Evolutionary conservation across 1,284 basidiomycete genomes (phyloP).

Genomic region (Ustilago crameri): DNA sequence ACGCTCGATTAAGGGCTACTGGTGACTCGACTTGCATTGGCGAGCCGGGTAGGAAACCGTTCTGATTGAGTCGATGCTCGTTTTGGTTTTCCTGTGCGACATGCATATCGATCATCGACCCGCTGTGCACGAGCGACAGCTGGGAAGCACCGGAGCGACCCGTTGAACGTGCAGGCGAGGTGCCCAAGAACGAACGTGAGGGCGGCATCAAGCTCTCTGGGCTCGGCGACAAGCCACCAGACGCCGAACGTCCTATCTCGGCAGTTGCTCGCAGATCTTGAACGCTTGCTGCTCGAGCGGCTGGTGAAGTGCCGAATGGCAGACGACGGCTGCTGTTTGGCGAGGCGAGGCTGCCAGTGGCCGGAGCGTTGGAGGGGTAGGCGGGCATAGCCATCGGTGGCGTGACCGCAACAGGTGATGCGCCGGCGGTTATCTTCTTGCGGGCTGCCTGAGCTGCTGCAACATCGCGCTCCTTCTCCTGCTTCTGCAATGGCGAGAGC

Average conservation of each 20-base stretch:
- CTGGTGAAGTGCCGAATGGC: constrained; percentile 30
- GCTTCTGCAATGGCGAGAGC: constrained; percentile 35
- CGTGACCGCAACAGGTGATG: constrained; percentile 4
- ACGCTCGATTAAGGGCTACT: constrained; percentile 38
- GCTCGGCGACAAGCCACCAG: constrained; percentile 28
- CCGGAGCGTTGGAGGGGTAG: constrained; percentile 13
- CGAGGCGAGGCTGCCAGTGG: constrained; percentile 9
- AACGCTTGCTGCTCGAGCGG: constrained; percentile 46
- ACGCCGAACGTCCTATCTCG: constrained; percentile 32
- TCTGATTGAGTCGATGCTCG: constrained; percentile 56
- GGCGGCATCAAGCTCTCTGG: constrained; percentile 57
- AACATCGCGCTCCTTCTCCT: constrained; percentile 54
- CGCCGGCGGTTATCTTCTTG: constrained; percentile 32
- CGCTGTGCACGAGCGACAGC: constrained; percentile 67
- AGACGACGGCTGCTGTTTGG: constrained; percentile 25
- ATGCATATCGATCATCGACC: constrained; percentile 70
- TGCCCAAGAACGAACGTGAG: constrained; percentile 49
- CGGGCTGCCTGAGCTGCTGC: constrained; percentile 50
- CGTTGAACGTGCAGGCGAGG: constrained; percentile 42
- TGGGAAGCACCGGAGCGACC: constrained; percentile 50
- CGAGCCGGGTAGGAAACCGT: constrained; percentile 52
- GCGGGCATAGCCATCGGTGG: constrained; percentile 21
- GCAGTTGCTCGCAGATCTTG: constrained; percentile 51
- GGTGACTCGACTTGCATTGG: constrained; percentile 47
- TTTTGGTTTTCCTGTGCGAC: constrained; percentile 61